A percentile compares a stretch with the other conserved stretches of the same genome.
These are phyloP conservation scores for Coleophoma crateriformis DNA, from an alignment of 2,329 filamentous ascomycete species.

Conservation along the genomic window DNA sequence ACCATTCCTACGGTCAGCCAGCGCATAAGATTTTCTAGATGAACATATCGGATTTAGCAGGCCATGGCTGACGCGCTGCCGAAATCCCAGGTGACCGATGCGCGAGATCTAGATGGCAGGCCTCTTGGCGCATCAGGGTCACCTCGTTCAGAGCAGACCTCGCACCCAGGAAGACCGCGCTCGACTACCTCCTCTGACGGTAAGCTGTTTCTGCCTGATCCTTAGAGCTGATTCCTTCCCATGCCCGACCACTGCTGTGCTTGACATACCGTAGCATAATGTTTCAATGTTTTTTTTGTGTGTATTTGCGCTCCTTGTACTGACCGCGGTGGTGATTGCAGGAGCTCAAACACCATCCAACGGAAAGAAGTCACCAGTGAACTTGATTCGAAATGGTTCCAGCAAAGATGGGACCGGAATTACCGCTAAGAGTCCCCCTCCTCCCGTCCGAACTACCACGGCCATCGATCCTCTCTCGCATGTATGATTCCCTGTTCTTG, in stretches of 20 bases:
- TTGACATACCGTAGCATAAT: conserved; percentile 1
- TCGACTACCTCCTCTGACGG: conserved; percentile 25
- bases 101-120: conserved; percentile 14
- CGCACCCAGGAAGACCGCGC: conserved; percentile 14
- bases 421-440: conserved; percentile 10
- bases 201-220: conserved; percentile 10
- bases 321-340: conserved; percentile 13
- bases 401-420: conserved; percentile 16
- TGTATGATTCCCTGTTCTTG: conserved; percentile 36
- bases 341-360: conserved; percentile 16
- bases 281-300: conserved; percentile 12
- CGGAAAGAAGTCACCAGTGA: conserved; percentile 20
- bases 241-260: background rate
- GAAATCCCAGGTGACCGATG: conserved; percentile 24
- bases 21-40: background rate
- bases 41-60: conserved; percentile 17
- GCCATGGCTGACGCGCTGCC: conserved; percentile 24
- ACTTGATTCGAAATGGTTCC: conserved; percentile 17
- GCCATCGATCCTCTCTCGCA: conserved; percentile 64
- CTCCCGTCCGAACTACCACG: conserved; percentile 22
- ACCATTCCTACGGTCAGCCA: too few relatives aligned
- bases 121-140: conserved; percentile 12
- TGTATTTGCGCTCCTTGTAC: conserved; percentile 13
- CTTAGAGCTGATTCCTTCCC: background rate
- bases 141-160: conserved; percentile 20